Evolutionary conservation across 768 basidiomycete species (phyloP), one percentile per base, ranked within the genome.

Genomic region (Strobilomyces echinocephalus): DNA sequence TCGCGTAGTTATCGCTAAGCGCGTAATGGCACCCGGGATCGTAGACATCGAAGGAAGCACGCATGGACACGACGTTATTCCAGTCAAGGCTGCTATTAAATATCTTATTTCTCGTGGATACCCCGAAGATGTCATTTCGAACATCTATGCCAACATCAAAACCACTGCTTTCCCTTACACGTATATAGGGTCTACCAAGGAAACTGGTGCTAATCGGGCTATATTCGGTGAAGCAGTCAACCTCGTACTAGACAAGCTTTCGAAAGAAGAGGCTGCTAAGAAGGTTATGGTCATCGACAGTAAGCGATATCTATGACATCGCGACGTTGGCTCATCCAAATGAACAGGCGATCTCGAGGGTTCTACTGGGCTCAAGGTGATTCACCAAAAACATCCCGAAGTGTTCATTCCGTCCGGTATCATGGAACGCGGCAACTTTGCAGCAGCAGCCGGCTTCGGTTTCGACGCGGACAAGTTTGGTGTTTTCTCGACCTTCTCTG

Each of bases 261-360:
- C 76, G 62, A 89, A 85, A 69, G 87, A 89, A 66, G 89, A 91
- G 63, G 85, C 85, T 1, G 79, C 80, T 10, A 77, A 77, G 69
- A 90, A 84, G 67, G 90, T 93, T 40, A 82, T 93, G 83, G 88
- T 91, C 54, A 91, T 94, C 56, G 91, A 93, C 64, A 88, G 87
- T 84, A 57, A 50, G 84, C 42, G 1, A 34, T 20, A 36, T 43
- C 16, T 18, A 14, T 15, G n/a, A 52, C 5, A 20, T 18, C 18
- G 14, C 35, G 14, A 28, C 53, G 5, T 9, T 38, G 43, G 3
- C 31, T 57, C 14, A 41, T 36, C 39, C n/a, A 0, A 39, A 8
- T 7, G 16, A 54, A 26, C 53, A 88, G 86, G 82, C 63, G 91
- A 93, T 65, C 72, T 93, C 44, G 90, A 94, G 74, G 91, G 91